phyloP scores from a whole-genome alignment of 805 yeast species.

The Zygosaccharomyces kombuchaensis region DNA sequence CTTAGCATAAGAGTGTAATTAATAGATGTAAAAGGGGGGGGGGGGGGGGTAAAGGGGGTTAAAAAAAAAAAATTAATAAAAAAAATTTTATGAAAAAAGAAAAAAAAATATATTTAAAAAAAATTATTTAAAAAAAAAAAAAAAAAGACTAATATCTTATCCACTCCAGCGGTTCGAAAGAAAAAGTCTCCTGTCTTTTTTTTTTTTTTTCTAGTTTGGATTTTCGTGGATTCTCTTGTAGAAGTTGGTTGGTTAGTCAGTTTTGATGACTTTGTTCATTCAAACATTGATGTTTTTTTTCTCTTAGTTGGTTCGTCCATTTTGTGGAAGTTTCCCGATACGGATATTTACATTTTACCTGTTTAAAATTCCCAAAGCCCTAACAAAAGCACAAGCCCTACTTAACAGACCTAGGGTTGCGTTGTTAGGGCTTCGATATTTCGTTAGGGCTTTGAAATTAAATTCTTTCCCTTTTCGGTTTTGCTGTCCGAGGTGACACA shows the following conservation, averaged over 20 bases:
- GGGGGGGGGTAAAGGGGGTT: too few species aligned
- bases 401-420: background rate
- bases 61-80: background rate
- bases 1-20: too few species aligned
- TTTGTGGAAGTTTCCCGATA: conserved; percentile 14
- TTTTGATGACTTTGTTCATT: background rate
- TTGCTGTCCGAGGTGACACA: too few species aligned
- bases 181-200: conserved; percentile 2
- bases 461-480: too few species aligned
- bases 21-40: background rate
- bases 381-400: background rate
- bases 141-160: background rate
- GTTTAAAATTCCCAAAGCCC: background rate
- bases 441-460: too few species aligned
- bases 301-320: conserved; percentile 1
- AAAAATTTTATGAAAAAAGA: background rate
- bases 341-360: conserved; percentile 7
- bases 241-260: conserved; percentile 2
- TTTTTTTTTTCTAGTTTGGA: background rate
- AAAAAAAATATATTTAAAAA: background rate
- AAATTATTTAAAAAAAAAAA: background rate
- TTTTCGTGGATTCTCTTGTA: conserved; percentile 2
- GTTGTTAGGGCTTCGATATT: too few species aligned
- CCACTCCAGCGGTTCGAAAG: conserved; percentile 2
- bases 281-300: conserved; percentile 1